A percentile compares a stretch with the other conserved stretches of the same genome.
Conservation (phyloP, 345 rosid genomes). For the Hevea brasiliensis region DNA sequence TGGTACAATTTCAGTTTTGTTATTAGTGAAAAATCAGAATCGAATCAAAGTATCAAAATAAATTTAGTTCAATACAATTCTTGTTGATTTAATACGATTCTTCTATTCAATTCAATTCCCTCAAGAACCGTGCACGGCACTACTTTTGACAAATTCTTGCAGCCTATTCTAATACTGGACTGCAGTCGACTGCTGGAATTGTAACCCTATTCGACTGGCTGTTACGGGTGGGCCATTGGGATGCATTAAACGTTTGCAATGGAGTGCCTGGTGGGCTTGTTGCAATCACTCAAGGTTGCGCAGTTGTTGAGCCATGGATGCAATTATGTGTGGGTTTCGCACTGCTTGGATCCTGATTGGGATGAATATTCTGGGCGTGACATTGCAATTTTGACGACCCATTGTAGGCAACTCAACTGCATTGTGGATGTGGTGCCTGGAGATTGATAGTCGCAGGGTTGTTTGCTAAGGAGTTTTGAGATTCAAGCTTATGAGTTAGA, state of each 20-base stretch:
- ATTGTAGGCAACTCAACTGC: slow-evolving; percentile 55
- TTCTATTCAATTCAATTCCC: too few relatives aligned
- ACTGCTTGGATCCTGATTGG: slow-evolving; percentile 58
- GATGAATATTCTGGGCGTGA: slow-evolving; percentile 41
- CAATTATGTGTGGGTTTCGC: slow-evolving; percentile 49
- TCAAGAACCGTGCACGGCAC: too few relatives aligned
- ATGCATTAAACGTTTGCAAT: slow-evolving; percentile 61
- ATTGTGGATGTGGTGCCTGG: slow-evolving; percentile 70
- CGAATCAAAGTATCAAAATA: too few relatives aligned
- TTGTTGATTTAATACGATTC: too few relatives aligned
- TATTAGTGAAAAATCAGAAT: too few relatives aligned
- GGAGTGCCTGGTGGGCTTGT: slow-evolving; percentile 59
- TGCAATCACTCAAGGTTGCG: slow-evolving; percentile 59
- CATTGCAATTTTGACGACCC: slow-evolving; percentile 59
- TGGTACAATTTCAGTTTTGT: too few relatives aligned
- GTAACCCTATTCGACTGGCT: slow-evolving; percentile 54
- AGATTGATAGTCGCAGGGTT: slow-evolving; percentile 57
- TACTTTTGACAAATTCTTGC: too few relatives aligned
- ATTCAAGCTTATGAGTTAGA: slow-evolving; percentile 51
- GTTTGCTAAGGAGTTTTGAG: slow-evolving; percentile 58
- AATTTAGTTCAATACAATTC: too few relatives aligned
- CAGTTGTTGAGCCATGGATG: slow-evolving; percentile 73
- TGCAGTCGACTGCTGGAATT: slow-evolving; percentile 48
- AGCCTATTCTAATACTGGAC: slow-evolving; percentile 50
- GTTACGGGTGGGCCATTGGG: slow-evolving; percentile 57